Base-by-base conservation (phyloP, 2,329 filamentous ascomycete species). In the Verticillium tricorpus region DNA sequence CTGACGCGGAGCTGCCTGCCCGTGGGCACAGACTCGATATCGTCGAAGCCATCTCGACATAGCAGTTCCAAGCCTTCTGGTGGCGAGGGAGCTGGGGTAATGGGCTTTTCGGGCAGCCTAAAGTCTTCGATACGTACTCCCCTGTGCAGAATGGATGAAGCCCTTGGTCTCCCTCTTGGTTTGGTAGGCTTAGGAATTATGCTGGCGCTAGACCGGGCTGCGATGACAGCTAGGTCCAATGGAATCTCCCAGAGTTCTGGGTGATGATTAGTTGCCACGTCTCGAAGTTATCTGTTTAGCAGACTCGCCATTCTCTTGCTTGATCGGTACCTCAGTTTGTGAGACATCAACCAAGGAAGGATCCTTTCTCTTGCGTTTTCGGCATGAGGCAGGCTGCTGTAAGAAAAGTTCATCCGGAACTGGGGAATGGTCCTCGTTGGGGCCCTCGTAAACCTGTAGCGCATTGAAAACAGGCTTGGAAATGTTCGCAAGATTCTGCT, bases 121-220 rank as follows among this genome's bases (percentile, higher is more conserved):
- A 57, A 61, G 19, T 61, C 60, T 8, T 57, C 55, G 2, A 57
- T 12, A 6, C 37, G 55, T 9, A 61, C 28, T 17, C 50, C 40
- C 8, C 28, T 45, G 9, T 59, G 40, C 9, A 59, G 17, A 37
- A 15, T 12, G 28, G 58, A 59, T 6, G 31, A 32, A 15, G 54
- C 25, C 9, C 8, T 34, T n/a, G 31, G 54, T 19, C 54, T 31
- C 22, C 54, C 54, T 32, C 54, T 25, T 15, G 25, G 54, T 25
- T 34, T 56, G 25, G 19, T 74, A 11, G 67, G 68, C 45, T 76
- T 67, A 1, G 76, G 71, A 14, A 86, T 78, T 66, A 85, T 80
- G 67, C 87, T 52, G 22, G 45, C 19, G 19, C 45, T 52, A 5
- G 45, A 52, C 22, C 45, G 19, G 19, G n/a, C 45, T 52, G 45